Evolutionary conservation across 192 early-diverging fungal species (phyloP).

Genomic region (Coemansia sp.): DNA sequence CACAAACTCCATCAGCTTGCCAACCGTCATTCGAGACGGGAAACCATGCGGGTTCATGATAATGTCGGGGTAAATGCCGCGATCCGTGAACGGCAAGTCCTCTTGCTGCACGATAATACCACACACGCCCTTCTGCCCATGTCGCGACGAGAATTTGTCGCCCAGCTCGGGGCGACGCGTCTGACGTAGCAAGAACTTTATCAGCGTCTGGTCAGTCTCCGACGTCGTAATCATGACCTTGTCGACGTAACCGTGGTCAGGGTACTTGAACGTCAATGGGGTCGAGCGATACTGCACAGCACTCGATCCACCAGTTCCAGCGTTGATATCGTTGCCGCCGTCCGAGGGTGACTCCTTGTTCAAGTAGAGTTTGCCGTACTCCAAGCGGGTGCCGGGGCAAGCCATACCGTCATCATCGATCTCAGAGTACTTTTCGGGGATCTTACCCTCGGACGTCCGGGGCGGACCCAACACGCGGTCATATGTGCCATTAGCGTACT

Average conservation of each 20-base stretch:
- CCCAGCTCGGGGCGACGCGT: conserved; percentile 99
- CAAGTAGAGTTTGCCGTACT: conserved; percentile 97
- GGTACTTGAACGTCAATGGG: conserved; percentile 87
- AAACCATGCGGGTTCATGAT: conserved; percentile 99
- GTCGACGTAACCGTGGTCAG: conserved; percentile 96
- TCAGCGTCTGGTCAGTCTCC: conserved; percentile 89
- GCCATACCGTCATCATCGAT: conserved; percentile 95
- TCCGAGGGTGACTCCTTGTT: conserved; percentile 89
- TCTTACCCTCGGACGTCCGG: conserved; percentile 84
- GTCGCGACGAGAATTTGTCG: conserved; percentile 99
- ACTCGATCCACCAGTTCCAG: conserved; percentile 85
- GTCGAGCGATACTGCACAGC: conserved; percentile 66
- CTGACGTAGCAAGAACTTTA: conserved; percentile 94
- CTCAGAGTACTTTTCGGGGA: conserved; percentile 94
- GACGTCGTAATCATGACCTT: conserved; percentile 96
- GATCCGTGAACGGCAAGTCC: conserved; percentile 96
- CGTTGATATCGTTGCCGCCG: conserved; percentile 77
- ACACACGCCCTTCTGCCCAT: conserved; percentile 99
- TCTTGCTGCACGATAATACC: conserved; percentile 97
- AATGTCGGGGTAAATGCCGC: conserved; percentile 94
- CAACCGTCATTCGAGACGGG: conserved; percentile 99
- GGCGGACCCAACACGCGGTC: conserved; percentile 92
- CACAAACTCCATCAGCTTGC: conserved; percentile 98
- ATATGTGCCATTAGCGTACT: conserved; percentile 74
- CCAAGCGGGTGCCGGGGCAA: conserved; percentile 90